Evolutionary conservation across 306 rosid species (phyloP).

Genomic region (Fragaria ananassa): DNA sequence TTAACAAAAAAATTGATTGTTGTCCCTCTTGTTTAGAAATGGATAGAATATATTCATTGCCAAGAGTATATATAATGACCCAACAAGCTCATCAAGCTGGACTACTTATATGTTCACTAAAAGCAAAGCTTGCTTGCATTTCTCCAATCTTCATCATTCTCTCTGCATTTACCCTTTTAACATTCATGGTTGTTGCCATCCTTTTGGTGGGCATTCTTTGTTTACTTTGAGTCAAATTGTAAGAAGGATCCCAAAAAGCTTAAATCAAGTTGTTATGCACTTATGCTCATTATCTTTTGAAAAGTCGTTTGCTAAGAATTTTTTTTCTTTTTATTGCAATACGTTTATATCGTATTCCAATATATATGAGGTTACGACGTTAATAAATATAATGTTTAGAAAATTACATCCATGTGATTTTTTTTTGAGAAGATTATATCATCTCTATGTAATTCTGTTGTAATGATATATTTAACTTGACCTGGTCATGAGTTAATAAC

Average conservation of each 20-base stretch:
- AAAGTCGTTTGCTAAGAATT: no score
- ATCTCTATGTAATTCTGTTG: no score
- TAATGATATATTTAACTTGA: neutral
- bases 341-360: no score
- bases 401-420: no score
- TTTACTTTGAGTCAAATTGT: neutral
- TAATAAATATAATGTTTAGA: no score
- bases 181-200: neutral
- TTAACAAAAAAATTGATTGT: neutral
- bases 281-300: neutral
- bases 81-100: slow-evolving; percentile 1
- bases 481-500: slow-evolving; percentile 1
- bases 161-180: neutral
- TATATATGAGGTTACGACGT: no score
- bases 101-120: neutral
- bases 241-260: neutral
- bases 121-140: neutral
- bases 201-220: neutral
- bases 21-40: neutral
- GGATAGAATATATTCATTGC: neutral
- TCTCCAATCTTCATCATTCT: neutral
- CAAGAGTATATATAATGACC: neutral
- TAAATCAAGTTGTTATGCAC: neutral
- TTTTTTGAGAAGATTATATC: no score
- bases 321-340: neutral